Percentiles rank a stretch among this genome's conserved stretches.
phyloP scores from a whole-genome alignment of 805 yeast genomes.

The Kazachstania martiniae region DNA sequence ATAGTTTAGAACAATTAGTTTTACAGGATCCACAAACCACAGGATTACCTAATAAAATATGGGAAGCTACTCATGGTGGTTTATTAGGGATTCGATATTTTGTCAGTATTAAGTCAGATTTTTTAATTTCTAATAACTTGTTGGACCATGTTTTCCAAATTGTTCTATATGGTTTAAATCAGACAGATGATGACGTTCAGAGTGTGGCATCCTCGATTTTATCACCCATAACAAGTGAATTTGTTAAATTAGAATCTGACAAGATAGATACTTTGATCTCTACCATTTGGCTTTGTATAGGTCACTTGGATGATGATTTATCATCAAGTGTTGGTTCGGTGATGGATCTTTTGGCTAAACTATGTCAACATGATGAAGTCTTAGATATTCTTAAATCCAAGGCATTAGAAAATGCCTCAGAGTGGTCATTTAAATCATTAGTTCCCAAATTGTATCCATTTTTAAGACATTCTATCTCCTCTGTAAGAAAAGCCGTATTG shows the following conservation, averaged over 20 bases:
- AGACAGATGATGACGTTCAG: constrained; percentile 88
- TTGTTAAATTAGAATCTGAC: constrained; percentile 51
- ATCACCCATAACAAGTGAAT: constrained; percentile 80
- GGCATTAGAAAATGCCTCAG: constrained; percentile 37
- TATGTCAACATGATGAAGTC: constrained; percentile 75
- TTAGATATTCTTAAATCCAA: constrained; percentile 57
- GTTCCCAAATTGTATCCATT: constrained; percentile 93
- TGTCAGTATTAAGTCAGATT: constrained; percentile 78
- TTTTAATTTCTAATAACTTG: constrained; percentile 45
- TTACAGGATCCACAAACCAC: constrained; percentile 41
- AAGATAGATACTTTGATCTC: constrained; percentile 38
- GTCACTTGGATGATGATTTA: constrained; percentile 79
- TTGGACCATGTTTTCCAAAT: constrained; percentile 67
- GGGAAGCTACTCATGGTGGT: constrained; percentile 99
- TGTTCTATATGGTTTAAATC: constrained; percentile 77
- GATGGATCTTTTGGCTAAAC: constrained; percentile 82
- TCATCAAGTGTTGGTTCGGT: constrained; percentile 93
- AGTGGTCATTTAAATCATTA: constrained; percentile 54
- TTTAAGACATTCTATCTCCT: constrained; percentile 83
- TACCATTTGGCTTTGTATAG: constrained; percentile 85
- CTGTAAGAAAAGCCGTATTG: constrained; percentile 81
- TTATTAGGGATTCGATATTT: constrained; percentile 86
- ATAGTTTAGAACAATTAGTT: constrained; percentile 55
- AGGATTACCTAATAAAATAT: constrained; percentile 40
- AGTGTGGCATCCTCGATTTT: constrained; percentile 92